Evolutionary conservation across 768 basidiomycete genomes (phyloP).

Genomic region (Xerocomellus intermedius): DNA sequence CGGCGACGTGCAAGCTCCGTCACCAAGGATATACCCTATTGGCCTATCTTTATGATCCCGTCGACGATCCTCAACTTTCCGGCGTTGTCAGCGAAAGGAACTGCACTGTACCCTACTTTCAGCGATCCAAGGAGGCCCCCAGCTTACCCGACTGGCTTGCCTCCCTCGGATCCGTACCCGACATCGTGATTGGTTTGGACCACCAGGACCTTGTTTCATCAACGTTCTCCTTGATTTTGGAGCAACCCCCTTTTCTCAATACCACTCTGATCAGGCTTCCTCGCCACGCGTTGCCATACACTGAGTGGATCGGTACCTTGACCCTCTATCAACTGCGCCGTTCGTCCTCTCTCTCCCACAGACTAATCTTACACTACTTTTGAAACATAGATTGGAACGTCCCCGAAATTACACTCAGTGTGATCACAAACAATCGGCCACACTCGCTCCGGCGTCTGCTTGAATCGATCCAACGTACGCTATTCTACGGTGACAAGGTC

Average conservation of each 20-base stretch:
- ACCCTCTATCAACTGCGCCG: conserved; percentile 46
- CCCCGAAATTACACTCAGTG: conserved; percentile 64
- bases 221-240: conserved; percentile 18
- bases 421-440: conserved; percentile 79
- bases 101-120: conserved; percentile 20
- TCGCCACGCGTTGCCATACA: conserved; percentile 46
- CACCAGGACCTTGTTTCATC: conserved; percentile 29
- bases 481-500: conserved; percentile 70
- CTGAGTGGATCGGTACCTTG: conserved; percentile 63
- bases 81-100: conserved; percentile 11
- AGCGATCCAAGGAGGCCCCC: conserved; percentile 5
- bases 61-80: neutral
- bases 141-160: conserved; percentile 33
- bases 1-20: conserved; percentile 38
- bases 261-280: conserved; percentile 45
- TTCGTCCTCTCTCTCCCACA: conserved; percentile 14
- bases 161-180: conserved; percentile 24
- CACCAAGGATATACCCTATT: conserved; percentile 30
- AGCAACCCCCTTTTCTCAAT: conserved; percentile 22
- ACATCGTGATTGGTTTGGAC: conserved; percentile 36
- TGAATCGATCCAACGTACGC: conserved; percentile 51
- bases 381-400: conserved; percentile 64
- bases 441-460: conserved; percentile 67
- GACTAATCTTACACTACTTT: neutral
- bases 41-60: conserved; percentile 32